These are phyloP conservation scores for Brassica balearica DNA, from an alignment of 441 rosid genomes.

Conservation along the genomic window DNA sequence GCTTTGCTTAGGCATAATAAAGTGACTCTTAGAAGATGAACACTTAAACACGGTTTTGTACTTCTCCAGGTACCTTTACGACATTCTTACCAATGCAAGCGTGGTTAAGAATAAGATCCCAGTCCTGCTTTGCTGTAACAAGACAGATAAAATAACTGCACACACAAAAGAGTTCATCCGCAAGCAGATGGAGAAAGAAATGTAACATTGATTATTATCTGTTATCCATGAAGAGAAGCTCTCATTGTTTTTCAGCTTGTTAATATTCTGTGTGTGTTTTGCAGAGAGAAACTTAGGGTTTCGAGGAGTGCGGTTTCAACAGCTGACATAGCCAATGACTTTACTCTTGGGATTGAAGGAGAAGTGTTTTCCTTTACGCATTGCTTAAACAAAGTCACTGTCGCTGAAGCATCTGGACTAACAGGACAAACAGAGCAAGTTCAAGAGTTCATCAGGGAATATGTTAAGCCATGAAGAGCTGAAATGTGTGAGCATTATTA, in stretches of 20 bases:
- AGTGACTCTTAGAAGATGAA: not conserved
- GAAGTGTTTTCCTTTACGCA: conserved; percentile 74
- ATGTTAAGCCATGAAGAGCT: conserved; percentile 59
- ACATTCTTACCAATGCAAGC: conserved; percentile 78
- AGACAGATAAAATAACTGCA: conserved; percentile 91
- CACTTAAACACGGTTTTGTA: conserved; percentile 31
- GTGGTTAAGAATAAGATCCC: conserved; percentile 81
- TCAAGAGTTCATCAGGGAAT: conserved; percentile 78
- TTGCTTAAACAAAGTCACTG: conserved; percentile 73
- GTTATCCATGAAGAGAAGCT: conserved; percentile 2
- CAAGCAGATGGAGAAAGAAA: conserved; percentile 95
- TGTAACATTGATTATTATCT: conserved; percentile 53
- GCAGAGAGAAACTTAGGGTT: conserved; percentile 79
- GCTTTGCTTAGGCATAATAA: conserved; percentile 12
- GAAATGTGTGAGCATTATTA: conserved; percentile 13
- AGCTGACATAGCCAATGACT: conserved; percentile 84
- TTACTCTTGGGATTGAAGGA: conserved; percentile 76
- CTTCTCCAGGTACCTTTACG: conserved; percentile 75
- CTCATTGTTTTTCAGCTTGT: not conserved
- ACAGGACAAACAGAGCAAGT: conserved; percentile 68
- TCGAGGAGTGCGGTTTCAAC: conserved; percentile 78
- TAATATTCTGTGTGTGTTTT: conserved; percentile 21
- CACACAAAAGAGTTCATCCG: conserved; percentile 90
- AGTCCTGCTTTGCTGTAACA: conserved; percentile 83
- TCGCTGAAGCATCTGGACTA: conserved; percentile 82